Evolutionary conservation across 805 yeast species (phyloP), one percentile per base, ranked within the genome.

Genomic region (Lipomyces starkeyi): DNA sequence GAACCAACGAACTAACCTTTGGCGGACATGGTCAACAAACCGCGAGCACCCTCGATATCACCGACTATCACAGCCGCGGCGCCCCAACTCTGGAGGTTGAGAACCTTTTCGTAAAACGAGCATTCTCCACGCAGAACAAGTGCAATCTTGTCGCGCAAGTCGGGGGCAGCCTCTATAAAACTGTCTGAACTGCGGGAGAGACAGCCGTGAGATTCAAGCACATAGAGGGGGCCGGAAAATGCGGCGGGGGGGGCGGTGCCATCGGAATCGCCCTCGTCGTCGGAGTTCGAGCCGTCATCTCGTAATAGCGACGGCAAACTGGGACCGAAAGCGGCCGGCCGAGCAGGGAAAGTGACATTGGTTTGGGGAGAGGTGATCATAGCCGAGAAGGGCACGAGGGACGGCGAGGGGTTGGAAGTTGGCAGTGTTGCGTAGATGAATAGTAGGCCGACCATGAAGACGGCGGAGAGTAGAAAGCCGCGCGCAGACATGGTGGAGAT

Each of bases 21-120:
- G 1, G 86, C 83, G 74, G 82, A 86, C 89, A 86, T 86, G 29
- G 88, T 85, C 29, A 86, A 80, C 63, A 85, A 78, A 6, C 86
- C 84, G 22, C 80, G 75, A 52, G 75, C 74, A 6, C 83, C 83
- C 65, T 79, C 83, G 73, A 85, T 82, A 74, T 87, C 87, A 40
- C 87, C 89, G 8, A 87, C 82, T n/a, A 87, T 77, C 11, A 87
- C 85, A 5, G 86, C 86, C 14, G 68, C 74, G 0, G 89, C 89
- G 14, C 84, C 83, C 65, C 75, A 77, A 1, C 75, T 74, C 65
- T 85, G 79, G 61, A 87, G 73, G 64, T 81, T 80, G 53, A 78
- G 73, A 20, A 87, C 84, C 72, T 87, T 87, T 17, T 81, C 80
- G 59, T 83, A 85, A 73, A 87, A 85, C 27, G 86, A 81, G 76